Evolutionary conservation across 139 green algal genomes (phyloP), one percentile per base, ranked within the genome.

Genomic region (Chlamydomonas eustigma): DNA sequence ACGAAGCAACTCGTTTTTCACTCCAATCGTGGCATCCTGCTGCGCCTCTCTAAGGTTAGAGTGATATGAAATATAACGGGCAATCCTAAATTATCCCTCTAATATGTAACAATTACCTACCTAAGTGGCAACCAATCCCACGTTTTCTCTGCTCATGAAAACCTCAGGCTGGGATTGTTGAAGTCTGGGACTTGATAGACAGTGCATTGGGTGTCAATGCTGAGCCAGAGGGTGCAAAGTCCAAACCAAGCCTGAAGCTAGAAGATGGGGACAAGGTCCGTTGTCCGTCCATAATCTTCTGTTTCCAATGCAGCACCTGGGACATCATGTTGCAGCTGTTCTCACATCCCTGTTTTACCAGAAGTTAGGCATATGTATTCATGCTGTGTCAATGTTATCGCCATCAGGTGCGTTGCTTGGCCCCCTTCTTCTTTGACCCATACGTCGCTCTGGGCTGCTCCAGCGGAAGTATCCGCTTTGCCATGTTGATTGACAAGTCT

Each of bases 361-460:
- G n/a, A n/a, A n/a, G n/a, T n/a, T n/a, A n/a, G n/a, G n/a, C n/a
- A n/a, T n/a, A n/a, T n/a, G n/a, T n/a, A n/a, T n/a, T n/a, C n/a
- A n/a, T n/a, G n/a, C n/a, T n/a, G n/a, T n/a, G n/a, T n/a, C n/a
- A n/a, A n/a, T n/a, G n/a, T n/a, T n/a, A n/a, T n/a, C n/a, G n/a
- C n/a, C n/a, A n/a, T 18, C 44, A 58, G 44, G 18, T 58, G 12
- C 44, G 28, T 35, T 90, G 82, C 63, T 4, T 88, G n/a, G 76
- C 58, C 2, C 28, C 78, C 1, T 51, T 86, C 50, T 35, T 66
- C 0, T 67, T 69, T 12, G 76, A 88, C 50, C 85, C 85, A 3
- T 90, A 81, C 39, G 32, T 90, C 30, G 74, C 87, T 71, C 69
- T 86, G 33, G 85, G 85, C 39, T 88, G 85, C 71, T 51, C 52